Percentiles rank a stretch among this genome's conserved stretches.
Evolutionary conservation across 2,329 filamentous ascomycete genomes (phyloP).

Genomic region (Leptographium lundbergii): DNA sequence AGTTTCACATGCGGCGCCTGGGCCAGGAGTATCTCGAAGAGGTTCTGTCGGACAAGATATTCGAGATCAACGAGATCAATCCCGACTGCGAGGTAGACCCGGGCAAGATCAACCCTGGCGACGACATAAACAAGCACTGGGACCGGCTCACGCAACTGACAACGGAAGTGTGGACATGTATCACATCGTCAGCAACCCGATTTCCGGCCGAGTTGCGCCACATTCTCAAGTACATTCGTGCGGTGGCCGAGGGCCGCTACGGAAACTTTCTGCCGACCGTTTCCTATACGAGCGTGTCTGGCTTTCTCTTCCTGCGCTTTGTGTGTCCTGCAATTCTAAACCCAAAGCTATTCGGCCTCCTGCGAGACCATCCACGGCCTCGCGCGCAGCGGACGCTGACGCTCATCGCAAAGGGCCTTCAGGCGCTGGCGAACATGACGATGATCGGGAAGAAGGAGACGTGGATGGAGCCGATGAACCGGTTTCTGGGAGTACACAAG

Average conservation of each 20-base stretch:
- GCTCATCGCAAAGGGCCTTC: conserved; percentile 81
- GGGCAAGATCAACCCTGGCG: conserved; percentile 51
- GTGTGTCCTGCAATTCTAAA: conserved; percentile 95
- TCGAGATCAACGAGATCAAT: conserved; percentile 81
- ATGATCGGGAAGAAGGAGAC: conserved; percentile 88
- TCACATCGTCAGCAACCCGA: conserved; percentile 58
- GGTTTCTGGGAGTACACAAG: conserved; percentile 64
- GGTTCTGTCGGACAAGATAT: conserved; percentile 70
- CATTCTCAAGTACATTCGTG: conserved; percentile 81
- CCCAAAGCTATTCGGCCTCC: conserved; percentile 79
- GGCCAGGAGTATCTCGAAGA: conserved; percentile 90
- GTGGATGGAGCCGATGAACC: conserved; percentile 99
- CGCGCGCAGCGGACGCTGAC: conserved; percentile 81
- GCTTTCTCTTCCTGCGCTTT: conserved; percentile 87
- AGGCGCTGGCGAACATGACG: conserved; percentile 81
- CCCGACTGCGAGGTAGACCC: conserved; percentile 94
- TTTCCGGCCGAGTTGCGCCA: conserved; percentile 72
- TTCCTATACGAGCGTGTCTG: conserved; percentile 86
- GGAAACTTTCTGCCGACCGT: conserved; percentile 85
- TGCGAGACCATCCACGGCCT: conserved; percentile 69
- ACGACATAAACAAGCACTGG: conserved; percentile 80
- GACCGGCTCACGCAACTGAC: conserved; percentile 61
- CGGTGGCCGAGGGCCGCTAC: conserved; percentile 88
- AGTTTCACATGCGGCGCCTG: conserved; percentile 88
- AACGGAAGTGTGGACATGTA: conserved; percentile 74